phyloP scores from a whole-genome alignment of 2,329 filamentous ascomycete genomes.

The Pyrenochaeta sp. region DNA sequence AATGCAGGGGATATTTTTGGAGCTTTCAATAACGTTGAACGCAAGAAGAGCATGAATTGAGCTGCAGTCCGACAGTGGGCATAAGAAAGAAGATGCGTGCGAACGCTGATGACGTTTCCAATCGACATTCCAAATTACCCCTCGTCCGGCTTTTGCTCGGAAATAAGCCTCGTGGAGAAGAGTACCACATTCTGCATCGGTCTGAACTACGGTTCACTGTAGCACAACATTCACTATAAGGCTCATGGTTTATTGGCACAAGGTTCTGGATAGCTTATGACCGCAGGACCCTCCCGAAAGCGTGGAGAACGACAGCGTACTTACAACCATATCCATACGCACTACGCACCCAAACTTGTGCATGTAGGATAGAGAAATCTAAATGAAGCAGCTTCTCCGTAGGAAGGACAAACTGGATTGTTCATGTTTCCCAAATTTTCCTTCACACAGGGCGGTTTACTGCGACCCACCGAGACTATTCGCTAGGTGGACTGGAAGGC shows the following conservation, averaged over 20 bases:
- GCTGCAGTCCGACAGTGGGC: conserved; percentile 3
- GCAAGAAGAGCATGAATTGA: conserved; percentile 38
- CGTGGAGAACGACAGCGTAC: too few relatives aligned
- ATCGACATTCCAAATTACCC: conserved; percentile 20
- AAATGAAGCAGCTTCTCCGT: too few relatives aligned
- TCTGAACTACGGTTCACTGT: conserved; percentile 1
- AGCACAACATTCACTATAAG: background rate
- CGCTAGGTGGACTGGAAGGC: background rate
- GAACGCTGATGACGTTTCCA: conserved; percentile 24
- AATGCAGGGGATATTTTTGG: conserved; percentile 13
- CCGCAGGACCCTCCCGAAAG: background rate
- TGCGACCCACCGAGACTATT: background rate
- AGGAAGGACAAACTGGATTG: too few relatives aligned
- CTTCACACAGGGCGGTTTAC: too few relatives aligned
- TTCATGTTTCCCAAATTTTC: too few relatives aligned
- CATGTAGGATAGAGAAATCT: too few relatives aligned
- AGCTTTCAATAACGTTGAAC: conserved; percentile 16
- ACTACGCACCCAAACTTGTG: too few relatives aligned
- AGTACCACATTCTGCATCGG: conserved; percentile 2
- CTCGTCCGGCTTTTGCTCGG: conserved; percentile 28
- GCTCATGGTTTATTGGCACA: background rate
- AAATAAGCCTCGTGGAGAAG: conserved; percentile 5
- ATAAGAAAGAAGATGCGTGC: conserved; percentile 28
- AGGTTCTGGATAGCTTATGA: background rate
- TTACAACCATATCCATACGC: too few relatives aligned